Evolutionary conservation across 2,329 filamentous ascomycete genomes (phyloP).

Genomic region (Furcasterigmium sp.): DNA sequence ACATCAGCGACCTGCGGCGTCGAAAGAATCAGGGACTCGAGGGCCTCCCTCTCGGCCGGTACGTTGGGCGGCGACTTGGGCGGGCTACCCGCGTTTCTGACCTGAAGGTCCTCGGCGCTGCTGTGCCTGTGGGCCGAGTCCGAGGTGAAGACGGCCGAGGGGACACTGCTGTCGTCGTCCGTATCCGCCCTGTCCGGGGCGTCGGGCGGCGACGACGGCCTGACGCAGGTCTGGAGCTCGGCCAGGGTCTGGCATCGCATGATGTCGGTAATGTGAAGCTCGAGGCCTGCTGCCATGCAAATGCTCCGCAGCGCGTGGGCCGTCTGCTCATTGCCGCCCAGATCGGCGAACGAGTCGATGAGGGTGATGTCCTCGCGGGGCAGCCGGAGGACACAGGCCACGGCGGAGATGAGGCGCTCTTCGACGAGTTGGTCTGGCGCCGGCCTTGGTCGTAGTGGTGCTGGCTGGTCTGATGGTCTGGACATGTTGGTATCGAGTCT

Average conservation of each 20-base stretch:
- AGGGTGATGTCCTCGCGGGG: conserved; percentile 23
- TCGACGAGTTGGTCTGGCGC: conserved; percentile 14
- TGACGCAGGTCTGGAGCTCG: conserved; percentile 37
- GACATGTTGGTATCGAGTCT: conserved; percentile 16
- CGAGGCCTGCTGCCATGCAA: conserved; percentile 30
- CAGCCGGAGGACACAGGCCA: conserved; percentile 31
- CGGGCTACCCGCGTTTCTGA: neutral
- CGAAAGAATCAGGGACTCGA: conserved; percentile 32
- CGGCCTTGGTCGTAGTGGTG: neutral
- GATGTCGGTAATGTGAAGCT: conserved; percentile 31
- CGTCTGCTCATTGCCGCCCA: conserved; percentile 33
- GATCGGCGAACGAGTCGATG: conserved; percentile 37
- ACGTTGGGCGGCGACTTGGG: conserved; percentile 15
- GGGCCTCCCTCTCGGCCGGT: neutral
- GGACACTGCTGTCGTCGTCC: conserved; percentile 7
- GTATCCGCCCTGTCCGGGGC: conserved; percentile 1
- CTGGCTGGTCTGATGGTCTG: neutral
- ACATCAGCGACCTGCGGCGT: conserved; percentile 34
- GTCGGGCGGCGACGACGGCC: conserved; percentile 14
- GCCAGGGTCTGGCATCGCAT: conserved; percentile 36
- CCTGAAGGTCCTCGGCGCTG: conserved; percentile 3
- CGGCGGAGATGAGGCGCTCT: conserved; percentile 24
- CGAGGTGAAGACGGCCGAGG: conserved; percentile 14
- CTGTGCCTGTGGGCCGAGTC: conserved; percentile 5
- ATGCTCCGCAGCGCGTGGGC: conserved; percentile 24